Conservation (phyloP, 1,284 basidiomycete species). For the Rhodotorula sp. region DNA sequence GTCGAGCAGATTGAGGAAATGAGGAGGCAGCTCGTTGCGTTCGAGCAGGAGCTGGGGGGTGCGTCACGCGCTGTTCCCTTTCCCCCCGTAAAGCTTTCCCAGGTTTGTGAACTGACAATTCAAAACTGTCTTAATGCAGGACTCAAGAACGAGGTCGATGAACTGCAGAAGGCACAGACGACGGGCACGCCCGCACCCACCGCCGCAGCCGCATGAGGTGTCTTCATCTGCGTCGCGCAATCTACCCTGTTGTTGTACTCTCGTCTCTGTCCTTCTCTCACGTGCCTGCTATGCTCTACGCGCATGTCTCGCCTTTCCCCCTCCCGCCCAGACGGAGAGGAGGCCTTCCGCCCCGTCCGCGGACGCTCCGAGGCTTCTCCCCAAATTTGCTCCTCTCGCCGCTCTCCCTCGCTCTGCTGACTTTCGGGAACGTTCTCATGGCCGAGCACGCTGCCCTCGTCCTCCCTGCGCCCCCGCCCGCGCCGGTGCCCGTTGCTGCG, state of each 20-base stretch:
- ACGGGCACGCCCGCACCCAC: slow-evolving; percentile 2
- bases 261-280: neutral
- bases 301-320: too few relatives aligned
- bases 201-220: neutral
- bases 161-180: slow-evolving; percentile 20
- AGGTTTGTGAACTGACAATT: neutral
- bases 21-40: slow-evolving; percentile 47
- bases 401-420: neutral
- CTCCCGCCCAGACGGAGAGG: too few relatives aligned
- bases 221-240: neutral
- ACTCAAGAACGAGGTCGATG: slow-evolving; percentile 36
- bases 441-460: neutral
- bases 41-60: slow-evolving; percentile 47
- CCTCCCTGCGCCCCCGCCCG: neutral
- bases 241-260: neutral
- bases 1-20: slow-evolving; percentile 50
- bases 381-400: too few relatives aligned
- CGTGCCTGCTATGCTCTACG: too few relatives aligned
- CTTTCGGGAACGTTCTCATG: too few relatives aligned
- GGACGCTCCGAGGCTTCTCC: neutral
- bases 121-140: neutral
- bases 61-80: neutral
- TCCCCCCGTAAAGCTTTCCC: too few relatives aligned
- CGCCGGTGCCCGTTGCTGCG: neutral
- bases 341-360: too few relatives aligned